Conservation (phyloP, 1,139 yeast genomes). For the Saccharomyces hybrid region DNA sequence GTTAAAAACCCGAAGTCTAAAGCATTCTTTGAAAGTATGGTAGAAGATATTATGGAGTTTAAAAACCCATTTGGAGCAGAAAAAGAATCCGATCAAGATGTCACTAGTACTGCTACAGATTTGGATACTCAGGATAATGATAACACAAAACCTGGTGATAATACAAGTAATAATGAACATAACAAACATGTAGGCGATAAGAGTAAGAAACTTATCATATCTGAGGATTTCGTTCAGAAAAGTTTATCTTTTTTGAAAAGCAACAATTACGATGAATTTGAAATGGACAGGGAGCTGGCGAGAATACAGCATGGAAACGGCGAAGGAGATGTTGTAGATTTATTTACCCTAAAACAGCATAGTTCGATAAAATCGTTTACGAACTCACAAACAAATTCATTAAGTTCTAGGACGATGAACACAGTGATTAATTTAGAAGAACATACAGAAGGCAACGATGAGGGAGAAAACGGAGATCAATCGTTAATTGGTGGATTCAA, state of each 20-base stretch:
- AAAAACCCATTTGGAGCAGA: conserved; percentile 16
- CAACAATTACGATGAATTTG: conserved; percentile 36
- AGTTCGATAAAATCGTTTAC: conserved; percentile 34
- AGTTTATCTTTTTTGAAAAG: conserved; percentile 52
- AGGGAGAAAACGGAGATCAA: conserved; percentile 26
- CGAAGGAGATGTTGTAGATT: conserved; percentile 33
- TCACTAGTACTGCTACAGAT: conserved; percentile 10
- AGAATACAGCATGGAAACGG: conserved; percentile 27
- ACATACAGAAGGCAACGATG: conserved; percentile 31
- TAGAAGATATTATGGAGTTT: conserved; percentile 39
- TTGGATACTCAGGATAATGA: conserved; percentile 18
- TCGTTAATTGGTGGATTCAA: conserved; percentile 33
- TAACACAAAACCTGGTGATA: conserved; percentile 12
- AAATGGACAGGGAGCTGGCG: conserved; percentile 34
- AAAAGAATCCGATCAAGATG: conserved; percentile 8
- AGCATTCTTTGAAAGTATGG: conserved; percentile 69
- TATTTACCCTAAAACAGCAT: conserved; percentile 42
- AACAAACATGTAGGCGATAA: conserved; percentile 5
- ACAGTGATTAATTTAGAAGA: conserved; percentile 26
- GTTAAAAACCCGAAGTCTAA: conserved; percentile 52
- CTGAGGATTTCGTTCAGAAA: conserved; percentile 54
- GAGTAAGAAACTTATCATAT: conserved; percentile 32
- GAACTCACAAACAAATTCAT: conserved; percentile 7
- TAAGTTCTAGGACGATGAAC: conserved; percentile 6
- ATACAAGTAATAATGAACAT: conserved; percentile 7